Percentiles rank a stretch among this genome's conserved stretches.
Conservation (phyloP, 148 eudicot species). For the Persicaria tinctoria region DNA sequence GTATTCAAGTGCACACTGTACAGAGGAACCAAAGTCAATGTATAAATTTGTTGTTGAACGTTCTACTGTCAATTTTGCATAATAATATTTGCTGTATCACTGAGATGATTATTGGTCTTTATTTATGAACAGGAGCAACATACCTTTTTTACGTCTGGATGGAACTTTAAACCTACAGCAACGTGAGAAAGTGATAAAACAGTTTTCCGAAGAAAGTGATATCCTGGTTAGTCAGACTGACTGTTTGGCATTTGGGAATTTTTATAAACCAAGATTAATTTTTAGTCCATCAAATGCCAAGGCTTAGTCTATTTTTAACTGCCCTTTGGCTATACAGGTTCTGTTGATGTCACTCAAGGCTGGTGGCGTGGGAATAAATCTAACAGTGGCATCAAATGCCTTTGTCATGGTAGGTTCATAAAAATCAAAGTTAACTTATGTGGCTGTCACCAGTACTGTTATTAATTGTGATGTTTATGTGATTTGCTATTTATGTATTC, state of each 20-base stretch:
- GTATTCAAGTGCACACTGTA: neutral
- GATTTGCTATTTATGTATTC: neutral
- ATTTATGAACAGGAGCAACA: conserved; percentile 47
- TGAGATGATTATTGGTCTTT: neutral
- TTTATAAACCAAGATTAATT: neutral
- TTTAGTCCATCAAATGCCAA: neutral
- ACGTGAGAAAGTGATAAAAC: conserved; percentile 87
- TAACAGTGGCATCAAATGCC: conserved; percentile 96
- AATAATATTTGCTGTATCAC: conserved; percentile 1
- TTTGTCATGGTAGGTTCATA: conserved; percentile 64
- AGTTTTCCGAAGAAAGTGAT: conserved; percentile 78
- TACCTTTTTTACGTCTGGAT: conserved; percentile 86
- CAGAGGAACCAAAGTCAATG: neutral
- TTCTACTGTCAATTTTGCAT: neutral
- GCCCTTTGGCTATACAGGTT: conserved; percentile 35
- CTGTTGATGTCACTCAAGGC: conserved; percentile 94
- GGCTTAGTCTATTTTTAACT: neutral
- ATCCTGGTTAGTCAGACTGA: conserved; percentile 45
- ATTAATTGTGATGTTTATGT: neutral
- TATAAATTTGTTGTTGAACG: neutral
- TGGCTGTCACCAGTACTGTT: neutral
- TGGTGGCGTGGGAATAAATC: conserved; percentile 97
- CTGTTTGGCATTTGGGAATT: neutral
- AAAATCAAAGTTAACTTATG: neutral
- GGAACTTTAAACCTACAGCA: conserved; percentile 87